Evolutionary conservation across 805 yeast species (phyloP).

Genomic region (Candida schatavii): DNA sequence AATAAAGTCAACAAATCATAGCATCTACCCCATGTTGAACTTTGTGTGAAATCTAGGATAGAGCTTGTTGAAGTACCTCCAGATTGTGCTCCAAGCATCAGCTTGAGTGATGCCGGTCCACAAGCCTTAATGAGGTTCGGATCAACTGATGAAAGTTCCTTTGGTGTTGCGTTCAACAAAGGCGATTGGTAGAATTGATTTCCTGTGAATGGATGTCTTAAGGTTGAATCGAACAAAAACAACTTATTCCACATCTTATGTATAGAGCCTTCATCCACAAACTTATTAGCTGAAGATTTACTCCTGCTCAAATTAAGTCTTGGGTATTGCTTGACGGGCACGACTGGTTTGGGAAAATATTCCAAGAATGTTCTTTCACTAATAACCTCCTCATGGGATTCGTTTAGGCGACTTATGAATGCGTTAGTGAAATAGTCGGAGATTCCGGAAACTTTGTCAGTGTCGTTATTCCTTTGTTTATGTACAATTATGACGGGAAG

Average conservation of each 20-base stretch:
- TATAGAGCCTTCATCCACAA: conserved; percentile 24
- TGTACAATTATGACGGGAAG: conserved; percentile 58
- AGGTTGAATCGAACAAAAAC: conserved; percentile 25
- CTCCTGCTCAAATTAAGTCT: conserved; percentile 3
- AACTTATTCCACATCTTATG: conserved; percentile 31
- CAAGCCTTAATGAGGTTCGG: conserved; percentile 23
- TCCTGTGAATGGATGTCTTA: conserved; percentile 36
- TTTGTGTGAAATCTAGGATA: conserved; percentile 29
- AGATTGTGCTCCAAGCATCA: conserved; percentile 30
- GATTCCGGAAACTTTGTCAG: conserved; percentile 20
- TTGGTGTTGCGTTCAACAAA: conserved; percentile 27
- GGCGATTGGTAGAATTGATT: conserved; percentile 35
- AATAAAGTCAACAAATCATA: conserved; percentile 72
- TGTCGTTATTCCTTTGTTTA: conserved; percentile 27
- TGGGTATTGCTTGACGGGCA: conserved; percentile 5
- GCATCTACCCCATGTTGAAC: conserved; percentile 41
- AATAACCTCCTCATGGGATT: conserved; percentile 21
- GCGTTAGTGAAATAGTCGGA: conserved; percentile 23
- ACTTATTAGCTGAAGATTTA: not conserved
- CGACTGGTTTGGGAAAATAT: conserved; percentile 28
- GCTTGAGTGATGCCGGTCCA: conserved; percentile 26
- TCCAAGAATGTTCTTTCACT: conserved; percentile 24
- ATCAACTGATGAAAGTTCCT: conserved; percentile 37
- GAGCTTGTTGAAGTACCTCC: conserved; percentile 24
- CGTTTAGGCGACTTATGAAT: conserved; percentile 16